These are phyloP conservation scores for Suillus subluteus DNA, from an alignment of 768 basidiomycete genomes.

Conservation along the genomic window DNA sequence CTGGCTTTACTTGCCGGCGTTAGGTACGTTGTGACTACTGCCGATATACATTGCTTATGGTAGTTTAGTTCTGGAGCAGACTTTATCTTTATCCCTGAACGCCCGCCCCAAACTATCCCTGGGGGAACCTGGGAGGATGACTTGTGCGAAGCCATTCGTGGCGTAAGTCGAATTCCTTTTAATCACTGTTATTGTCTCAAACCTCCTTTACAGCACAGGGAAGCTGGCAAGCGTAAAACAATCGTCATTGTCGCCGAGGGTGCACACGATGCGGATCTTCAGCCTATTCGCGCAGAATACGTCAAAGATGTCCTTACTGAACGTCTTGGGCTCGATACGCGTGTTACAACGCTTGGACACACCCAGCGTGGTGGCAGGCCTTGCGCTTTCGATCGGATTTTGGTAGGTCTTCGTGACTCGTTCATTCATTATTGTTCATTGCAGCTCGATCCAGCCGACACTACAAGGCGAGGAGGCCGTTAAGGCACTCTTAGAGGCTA, in stretches of 20 bases:
- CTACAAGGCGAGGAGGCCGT: slow-evolving; percentile 97
- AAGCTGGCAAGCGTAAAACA: slow-evolving; percentile 93
- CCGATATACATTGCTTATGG: slow-evolving; percentile 15
- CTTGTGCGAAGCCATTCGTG: slow-evolving; percentile 85
- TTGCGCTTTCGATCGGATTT: slow-evolving; percentile 89
- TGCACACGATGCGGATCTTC: slow-evolving; percentile 82
- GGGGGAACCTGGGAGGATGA: slow-evolving; percentile 73
- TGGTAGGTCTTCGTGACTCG: slow-evolving; percentile 52
- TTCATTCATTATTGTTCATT: slow-evolving; percentile 3
- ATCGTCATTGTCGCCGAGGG: slow-evolving; percentile 99
- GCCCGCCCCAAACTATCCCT: slow-evolving; percentile 72
- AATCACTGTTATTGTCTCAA: background rate
- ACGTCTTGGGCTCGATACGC: slow-evolving; percentile 87
- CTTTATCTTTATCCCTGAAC: slow-evolving; percentile 97
- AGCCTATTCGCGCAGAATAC: slow-evolving; percentile 91
- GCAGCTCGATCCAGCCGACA: slow-evolving; percentile 66
- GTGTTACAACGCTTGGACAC: slow-evolving; percentile 97
- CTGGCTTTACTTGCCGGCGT: slow-evolving; percentile 91
- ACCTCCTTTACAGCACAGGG: slow-evolving; percentile 68
- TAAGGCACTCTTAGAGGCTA: slow-evolving; percentile 81
- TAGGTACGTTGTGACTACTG: slow-evolving; percentile 51
- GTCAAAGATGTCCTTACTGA: slow-evolving; percentile 90
- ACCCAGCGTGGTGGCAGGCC: slow-evolving; percentile 95
- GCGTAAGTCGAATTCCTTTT: slow-evolving; percentile 48
- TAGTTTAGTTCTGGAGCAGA: slow-evolving; percentile 80